Percentiles rank a stretch among this genome's conserved stretches.
Conservation (phyloP, 306 rosid species). For the Quercus cerris region DNA sequence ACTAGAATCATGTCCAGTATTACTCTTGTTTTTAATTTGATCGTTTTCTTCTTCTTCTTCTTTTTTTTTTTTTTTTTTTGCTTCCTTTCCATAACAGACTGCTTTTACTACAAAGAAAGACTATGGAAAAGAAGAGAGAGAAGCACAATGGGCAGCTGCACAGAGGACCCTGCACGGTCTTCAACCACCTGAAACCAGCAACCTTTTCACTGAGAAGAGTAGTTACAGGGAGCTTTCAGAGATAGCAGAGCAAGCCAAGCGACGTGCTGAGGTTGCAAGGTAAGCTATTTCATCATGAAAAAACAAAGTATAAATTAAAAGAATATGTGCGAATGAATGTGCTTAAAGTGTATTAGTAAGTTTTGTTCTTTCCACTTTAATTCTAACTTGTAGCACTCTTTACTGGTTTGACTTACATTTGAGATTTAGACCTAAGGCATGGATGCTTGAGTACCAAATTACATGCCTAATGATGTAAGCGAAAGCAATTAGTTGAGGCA, state of each 20-base stretch:
- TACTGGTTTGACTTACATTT: neutral
- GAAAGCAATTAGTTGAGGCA: neutral
- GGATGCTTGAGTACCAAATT: too few species aligned
- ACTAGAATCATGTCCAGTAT: neutral
- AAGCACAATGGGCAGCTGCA: conserved; percentile 98
- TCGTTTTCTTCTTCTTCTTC: neutral
- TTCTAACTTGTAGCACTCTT: neutral
- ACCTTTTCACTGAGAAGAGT: conserved; percentile 58
- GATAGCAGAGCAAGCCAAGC: conserved; percentile 96
- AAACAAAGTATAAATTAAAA: too few species aligned
- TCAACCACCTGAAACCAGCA: conserved; percentile 79
- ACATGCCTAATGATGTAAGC: neutral
- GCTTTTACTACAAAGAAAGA: conserved; percentile 99
- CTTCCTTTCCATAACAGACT: conserved; percentile 52
- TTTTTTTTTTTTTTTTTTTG: neutral
- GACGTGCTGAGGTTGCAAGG: conserved; percentile 99
- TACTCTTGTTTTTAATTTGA: neutral
- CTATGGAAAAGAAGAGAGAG: conserved; percentile 98
- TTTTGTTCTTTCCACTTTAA: too few species aligned
- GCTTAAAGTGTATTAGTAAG: too few species aligned
- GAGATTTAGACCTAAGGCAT: neutral
- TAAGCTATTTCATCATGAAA: conserved; percentile 20
- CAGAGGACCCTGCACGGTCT: conserved; percentile 98
- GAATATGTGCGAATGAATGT: too few species aligned
- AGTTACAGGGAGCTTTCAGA: conserved; percentile 91